A percentile compares a stretch with the other conserved stretches of the same genome.
These are phyloP conservation scores for Sisymbrium altissimum DNA, from an alignment of 345 rosid species.

Conservation along the genomic window DNA sequence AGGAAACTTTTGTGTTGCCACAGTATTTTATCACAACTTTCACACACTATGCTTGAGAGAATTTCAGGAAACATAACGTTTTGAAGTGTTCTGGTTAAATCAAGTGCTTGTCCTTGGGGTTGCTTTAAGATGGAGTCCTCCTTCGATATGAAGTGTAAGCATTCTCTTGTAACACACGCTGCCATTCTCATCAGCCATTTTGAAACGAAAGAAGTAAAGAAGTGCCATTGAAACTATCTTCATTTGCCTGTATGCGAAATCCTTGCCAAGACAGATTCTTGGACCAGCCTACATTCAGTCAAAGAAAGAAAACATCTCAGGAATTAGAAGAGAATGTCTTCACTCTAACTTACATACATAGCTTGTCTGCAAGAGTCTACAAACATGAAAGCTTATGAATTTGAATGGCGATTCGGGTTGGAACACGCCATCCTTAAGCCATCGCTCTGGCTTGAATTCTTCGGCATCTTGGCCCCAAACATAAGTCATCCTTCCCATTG, in stretches of 20 bases:
- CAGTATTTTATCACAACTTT: background rate
- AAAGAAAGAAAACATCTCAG: background rate
- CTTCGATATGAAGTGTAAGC: slow-evolving; percentile 65
- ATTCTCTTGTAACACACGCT: slow-evolving; percentile 47
- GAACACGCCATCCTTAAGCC: slow-evolving; percentile 62
- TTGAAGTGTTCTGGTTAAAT: no score
- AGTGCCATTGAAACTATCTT: slow-evolving; percentile 63
- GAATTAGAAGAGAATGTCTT: background rate
- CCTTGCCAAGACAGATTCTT: slow-evolving; percentile 68
- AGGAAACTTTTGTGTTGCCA: background rate
- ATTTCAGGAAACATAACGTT: background rate
- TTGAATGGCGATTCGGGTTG: slow-evolving; percentile 70
- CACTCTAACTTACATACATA: background rate
- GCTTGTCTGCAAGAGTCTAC: background rate
- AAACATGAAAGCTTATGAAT: slow-evolving; percentile 60
- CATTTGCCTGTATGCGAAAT: slow-evolving; percentile 74
- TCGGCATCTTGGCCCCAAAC: slow-evolving; percentile 81
- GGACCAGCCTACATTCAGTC: slow-evolving; percentile 69
- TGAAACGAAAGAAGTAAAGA: slow-evolving; percentile 56
- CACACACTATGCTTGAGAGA: background rate
- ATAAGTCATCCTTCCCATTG: slow-evolving; percentile 77
- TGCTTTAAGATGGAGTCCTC: slow-evolving; percentile 50
- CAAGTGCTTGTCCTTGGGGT: slow-evolving; percentile 31
- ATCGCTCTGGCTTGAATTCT: slow-evolving; percentile 68
- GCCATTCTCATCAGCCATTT: slow-evolving; percentile 44